These are phyloP conservation scores for Sarocladium strictum DNA, from an alignment of 2,329 filamentous ascomycete genomes.

Conservation along the genomic window DNA sequence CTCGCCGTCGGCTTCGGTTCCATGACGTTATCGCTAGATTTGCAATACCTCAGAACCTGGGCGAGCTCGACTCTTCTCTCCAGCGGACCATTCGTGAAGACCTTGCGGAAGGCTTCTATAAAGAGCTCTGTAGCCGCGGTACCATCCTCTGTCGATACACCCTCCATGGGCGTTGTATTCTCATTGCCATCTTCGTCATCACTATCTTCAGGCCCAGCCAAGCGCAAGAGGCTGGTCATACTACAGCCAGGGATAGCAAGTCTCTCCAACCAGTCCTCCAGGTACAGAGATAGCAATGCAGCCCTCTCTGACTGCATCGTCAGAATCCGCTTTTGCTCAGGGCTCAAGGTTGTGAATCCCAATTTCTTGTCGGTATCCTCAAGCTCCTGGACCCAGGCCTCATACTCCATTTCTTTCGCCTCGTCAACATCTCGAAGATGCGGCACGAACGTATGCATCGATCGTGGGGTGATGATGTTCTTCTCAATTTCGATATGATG, in stretches of 20 bases:
- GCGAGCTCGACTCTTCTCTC: slow-evolving; percentile 39
- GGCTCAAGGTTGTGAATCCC: slow-evolving; percentile 48
- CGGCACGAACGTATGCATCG: slow-evolving; percentile 54
- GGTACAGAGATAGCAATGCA: slow-evolving; percentile 44
- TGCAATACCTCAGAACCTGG: slow-evolving; percentile 48
- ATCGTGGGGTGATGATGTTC: slow-evolving; percentile 54
- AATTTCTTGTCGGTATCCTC: slow-evolving; percentile 52
- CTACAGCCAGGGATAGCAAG: slow-evolving; percentile 46
- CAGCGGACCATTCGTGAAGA: slow-evolving; percentile 36
- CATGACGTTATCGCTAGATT: slow-evolving; percentile 46
- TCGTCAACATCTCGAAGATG: slow-evolving; percentile 52
- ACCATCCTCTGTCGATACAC: slow-evolving; percentile 18
- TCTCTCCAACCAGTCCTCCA: slow-evolving; percentile 46
- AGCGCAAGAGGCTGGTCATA: slow-evolving; percentile 17
- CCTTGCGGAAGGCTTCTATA: slow-evolving; percentile 49
- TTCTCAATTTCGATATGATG: slow-evolving; percentile 55
- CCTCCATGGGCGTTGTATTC: not conserved
- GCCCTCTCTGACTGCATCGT: slow-evolving; percentile 47
- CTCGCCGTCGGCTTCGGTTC: slow-evolving; percentile 49
- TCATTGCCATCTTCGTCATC: slow-evolving; percentile 42
- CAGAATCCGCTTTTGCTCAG: slow-evolving; percentile 43
- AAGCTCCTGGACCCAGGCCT: slow-evolving; percentile 50
- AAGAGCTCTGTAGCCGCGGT: slow-evolving; percentile 42
- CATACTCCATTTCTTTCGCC: slow-evolving; percentile 50
- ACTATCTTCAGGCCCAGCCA: slow-evolving; percentile 38